Evolutionary conservation across 2,329 filamentous ascomycete genomes (phyloP), one percentile per base, ranked within the genome.

Genomic region (Remersonia thermophila): DNA sequence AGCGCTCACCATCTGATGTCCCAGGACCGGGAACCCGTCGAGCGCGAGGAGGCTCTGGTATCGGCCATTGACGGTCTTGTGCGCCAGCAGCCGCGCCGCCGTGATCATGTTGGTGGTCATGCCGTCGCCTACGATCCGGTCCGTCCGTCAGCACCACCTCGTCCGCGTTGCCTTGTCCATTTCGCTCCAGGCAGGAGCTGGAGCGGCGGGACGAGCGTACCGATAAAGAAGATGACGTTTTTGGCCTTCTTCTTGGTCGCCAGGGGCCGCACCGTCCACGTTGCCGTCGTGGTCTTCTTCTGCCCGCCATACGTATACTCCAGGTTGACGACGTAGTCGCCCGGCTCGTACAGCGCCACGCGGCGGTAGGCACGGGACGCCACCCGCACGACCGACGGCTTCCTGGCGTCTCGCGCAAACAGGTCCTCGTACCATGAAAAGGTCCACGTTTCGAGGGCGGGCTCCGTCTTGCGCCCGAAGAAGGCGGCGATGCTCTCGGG

Each of bases 341-440:
- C 84, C 1, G 84, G 80, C 62, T 86, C 79, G 53, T 82, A 78
- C 17, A 93, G 66, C 13, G 77, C 77, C 32, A 91, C 70, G 44
- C 75, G 72, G 43, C 84, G 73, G 63, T 85, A 91, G 20, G 75
- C 76, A 60, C 86, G 89, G 44, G 81, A 71, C 2, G 83, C 77
- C 35, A 91, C 84, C 43, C 85, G 83, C 58, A 93, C 84, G 14
- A 85, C 51, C 1, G 78, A 81, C 4, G 81, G 71, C 26, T 69
- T 77, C 14, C 72, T 61, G 3, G 74, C 75, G 49, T 87, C 83
- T 51, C 77, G 63, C 18, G 83, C 83, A 53, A 84, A 93, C 17
- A 85, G 70, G 50, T 93, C 80, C 63, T 89, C 84, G 52, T 73
- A 89, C 80, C 81, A 91, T n/a, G 68, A 69, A 54, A 91, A 91